phyloP scores from a whole-genome alignment of 345 rosid species.

The Gossypium stocksii region DNA sequence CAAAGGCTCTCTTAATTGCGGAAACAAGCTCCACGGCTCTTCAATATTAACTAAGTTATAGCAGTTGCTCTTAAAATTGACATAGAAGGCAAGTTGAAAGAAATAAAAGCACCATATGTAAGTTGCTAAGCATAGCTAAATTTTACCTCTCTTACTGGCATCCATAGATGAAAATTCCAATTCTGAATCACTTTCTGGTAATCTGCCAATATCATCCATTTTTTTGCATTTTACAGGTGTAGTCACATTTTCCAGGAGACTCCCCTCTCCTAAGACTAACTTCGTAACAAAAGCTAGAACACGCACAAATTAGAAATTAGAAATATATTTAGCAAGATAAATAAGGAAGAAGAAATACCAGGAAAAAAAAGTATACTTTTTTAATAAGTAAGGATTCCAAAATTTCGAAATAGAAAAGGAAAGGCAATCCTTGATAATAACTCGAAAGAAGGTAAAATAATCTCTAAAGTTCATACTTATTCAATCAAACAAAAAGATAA shows the following conservation, averaged over 20 bases:
- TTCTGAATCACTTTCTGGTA: conserved; percentile 19
- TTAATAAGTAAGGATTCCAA: neutral
- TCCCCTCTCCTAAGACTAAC: conserved; percentile 42
- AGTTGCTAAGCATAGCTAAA: neutral
- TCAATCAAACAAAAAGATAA: neutral
- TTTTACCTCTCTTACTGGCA: conserved; percentile 29
- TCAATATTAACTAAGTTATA: neutral
- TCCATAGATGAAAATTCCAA: conserved; percentile 18
- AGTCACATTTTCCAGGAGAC: conserved; percentile 30
- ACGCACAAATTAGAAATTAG: neutral
- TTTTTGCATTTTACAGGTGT: conserved; percentile 35
- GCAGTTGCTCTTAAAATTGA: neutral
- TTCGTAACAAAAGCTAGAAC: conserved; percentile 55
- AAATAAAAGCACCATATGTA: neutral
- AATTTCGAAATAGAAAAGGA: neutral
- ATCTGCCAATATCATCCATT: conserved; percentile 16
- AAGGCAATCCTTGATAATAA: neutral
- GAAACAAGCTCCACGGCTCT: neutral
- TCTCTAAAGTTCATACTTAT: neutral
- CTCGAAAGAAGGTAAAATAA: neutral
- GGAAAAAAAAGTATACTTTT: neutral
- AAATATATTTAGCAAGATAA: neutral
- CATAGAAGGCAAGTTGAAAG: neutral
- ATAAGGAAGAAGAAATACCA: neutral
- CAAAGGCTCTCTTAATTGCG: neutral